Base-by-base conservation (phyloP, 305 asterid species). In the Withania somnifera region DNA sequence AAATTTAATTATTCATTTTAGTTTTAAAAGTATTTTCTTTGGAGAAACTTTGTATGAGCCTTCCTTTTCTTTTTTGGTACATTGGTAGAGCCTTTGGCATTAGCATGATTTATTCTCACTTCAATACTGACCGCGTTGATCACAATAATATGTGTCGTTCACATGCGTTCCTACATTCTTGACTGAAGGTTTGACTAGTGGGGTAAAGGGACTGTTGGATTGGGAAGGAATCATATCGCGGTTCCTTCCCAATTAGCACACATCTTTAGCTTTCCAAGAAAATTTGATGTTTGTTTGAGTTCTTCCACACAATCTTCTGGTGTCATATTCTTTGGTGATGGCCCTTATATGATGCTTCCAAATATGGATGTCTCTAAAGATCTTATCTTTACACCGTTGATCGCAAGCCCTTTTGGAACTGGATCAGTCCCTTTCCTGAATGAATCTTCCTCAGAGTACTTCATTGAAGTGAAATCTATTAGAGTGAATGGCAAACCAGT, bases 241-340 rank as follows among this genome's bases (percentile, higher is more conserved):
- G 56, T 82, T 19, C 82, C 82, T 56, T 82, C 85, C 6, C 82
- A 57, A 7, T 19, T 82, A 17, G 36, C 85, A 17, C 14, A 34
- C n/a, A 45, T 81, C 26, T 82, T 82, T 6, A 20, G 38, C 63
- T 45, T 75, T 82, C 47, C 80, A 20, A 68, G 84, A 24, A 85
- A 79, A 64, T 85, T 85, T 75, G 88, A n/a, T 34, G 11, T 83
- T 69, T 86, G 88, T 40, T 52, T 86, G 2, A 58, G 83, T 10
- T 80, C 85, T 5, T 84, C 85, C 58, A 82, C 79, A 2, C 22
- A 24, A 24, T 73, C 58, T 3, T 7, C 58, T 34, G 87, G 88
- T 10, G 84, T 85, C n/a, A 20, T 79, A 42, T 38, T 79, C 22
- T 79, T 83, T 32, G 88, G 88, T 11, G 88, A 80, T 19, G 84